phyloP scores from a whole-genome alignment of 768 basidiomycete species.

The Agaricus sinodeliciosus region DNA sequence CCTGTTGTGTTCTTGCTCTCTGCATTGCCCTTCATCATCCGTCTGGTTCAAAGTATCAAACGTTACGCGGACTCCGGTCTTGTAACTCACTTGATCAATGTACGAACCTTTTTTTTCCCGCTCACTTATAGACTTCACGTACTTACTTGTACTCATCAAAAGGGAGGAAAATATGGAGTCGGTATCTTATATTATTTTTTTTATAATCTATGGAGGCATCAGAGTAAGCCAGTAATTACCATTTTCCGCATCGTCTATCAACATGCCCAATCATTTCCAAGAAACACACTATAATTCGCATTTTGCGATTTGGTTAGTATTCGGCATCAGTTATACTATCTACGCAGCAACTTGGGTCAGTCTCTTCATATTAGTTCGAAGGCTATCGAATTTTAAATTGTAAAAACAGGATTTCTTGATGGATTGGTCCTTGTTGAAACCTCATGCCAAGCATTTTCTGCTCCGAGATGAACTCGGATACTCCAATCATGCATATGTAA shows the following conservation, averaged over 20 bases:
- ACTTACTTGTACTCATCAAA: not conserved
- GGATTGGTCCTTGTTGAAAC: conserved; percentile 85
- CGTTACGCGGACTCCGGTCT: conserved; percentile 79
- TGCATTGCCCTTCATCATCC: conserved; percentile 63
- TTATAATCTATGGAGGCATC: conserved; percentile 76
- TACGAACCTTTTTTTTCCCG: conserved; percentile 20
- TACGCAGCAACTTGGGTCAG: conserved; percentile 81
- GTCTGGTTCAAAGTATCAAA: conserved; percentile 80
- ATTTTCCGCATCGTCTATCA: not conserved
- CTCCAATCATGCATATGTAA: conserved; percentile 50
- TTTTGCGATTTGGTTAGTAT: conserved; percentile 67
- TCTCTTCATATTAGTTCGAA: not conserved
- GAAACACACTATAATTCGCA: conserved; percentile 30
- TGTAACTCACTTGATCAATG: conserved; percentile 82
- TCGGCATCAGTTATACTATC: conserved; percentile 51
- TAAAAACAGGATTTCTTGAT: conserved; percentile 65
- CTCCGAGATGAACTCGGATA: conserved; percentile 77
- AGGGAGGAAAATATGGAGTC: conserved; percentile 82
- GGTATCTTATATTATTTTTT: conserved; percentile 60
- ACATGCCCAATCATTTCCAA: conserved; percentile 9
- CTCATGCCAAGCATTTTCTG: conserved; percentile 46
- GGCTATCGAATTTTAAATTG: not conserved
- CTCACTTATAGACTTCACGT: not conserved
- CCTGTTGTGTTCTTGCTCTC: conserved; percentile 51
- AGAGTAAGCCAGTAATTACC: conserved; percentile 32